Conservation (phyloP, 148 eudicot species). For the Tetragonia tetragonoides region DNA sequence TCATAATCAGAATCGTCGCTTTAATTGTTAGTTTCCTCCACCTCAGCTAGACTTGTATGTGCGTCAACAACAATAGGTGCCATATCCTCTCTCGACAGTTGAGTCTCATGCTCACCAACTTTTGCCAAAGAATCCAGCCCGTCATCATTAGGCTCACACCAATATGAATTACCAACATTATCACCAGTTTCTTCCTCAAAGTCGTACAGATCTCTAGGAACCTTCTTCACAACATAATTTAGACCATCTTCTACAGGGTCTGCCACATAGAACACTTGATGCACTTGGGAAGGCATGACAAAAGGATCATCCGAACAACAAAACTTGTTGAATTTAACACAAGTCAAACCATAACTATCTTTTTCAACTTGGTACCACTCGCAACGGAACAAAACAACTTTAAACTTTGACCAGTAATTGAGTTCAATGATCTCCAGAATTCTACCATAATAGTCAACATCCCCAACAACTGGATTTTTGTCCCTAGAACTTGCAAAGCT, state of each 20-base stretch:
- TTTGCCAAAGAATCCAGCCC: neutral
- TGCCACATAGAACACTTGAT: neutral
- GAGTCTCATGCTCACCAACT: neutral
- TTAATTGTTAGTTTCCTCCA: too few species aligned
- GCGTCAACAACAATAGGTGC: neutral
- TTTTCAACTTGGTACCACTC: constrained; percentile 10
- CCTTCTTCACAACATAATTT: constrained; percentile 1
- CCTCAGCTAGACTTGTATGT: neutral
- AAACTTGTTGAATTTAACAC: constrained; percentile 3
- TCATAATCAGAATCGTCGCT: too few species aligned
- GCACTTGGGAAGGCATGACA: constrained; percentile 16
- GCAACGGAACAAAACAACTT: constrained; percentile 5
- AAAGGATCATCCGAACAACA: neutral
- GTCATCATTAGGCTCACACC: neutral
- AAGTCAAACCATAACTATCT: neutral
- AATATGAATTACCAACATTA: neutral
- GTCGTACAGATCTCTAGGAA: constrained; percentile 11
- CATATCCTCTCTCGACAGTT: neutral
- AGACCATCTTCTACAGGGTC: neutral
- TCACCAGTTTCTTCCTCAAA: neutral
- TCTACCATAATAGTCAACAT: constrained; percentile 14
- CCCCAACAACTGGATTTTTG: constrained; percentile 13
- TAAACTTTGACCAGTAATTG: constrained; percentile 9
- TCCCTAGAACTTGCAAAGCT: constrained; percentile 26
- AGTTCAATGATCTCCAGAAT: constrained; percentile 24